Conservation (phyloP, 345 rosid species). For the Erysimum cheiranthoides region DNA sequence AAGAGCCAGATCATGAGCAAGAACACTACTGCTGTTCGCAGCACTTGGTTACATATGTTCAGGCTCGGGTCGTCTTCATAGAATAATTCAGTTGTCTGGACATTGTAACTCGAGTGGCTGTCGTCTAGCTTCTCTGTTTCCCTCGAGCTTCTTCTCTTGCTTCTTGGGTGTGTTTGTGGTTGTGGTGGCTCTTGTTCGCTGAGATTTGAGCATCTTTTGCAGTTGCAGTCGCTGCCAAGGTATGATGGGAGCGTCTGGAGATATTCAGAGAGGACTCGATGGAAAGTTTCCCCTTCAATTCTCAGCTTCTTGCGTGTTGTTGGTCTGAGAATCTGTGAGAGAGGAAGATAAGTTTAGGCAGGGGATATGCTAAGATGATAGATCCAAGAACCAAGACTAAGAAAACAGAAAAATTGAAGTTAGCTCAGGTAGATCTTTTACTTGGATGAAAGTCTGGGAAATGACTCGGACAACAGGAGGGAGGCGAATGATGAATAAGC, state of each 20-base stretch:
- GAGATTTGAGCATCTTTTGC: conserved; percentile 62
- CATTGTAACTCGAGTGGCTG: conserved; percentile 46
- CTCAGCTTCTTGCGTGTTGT: conserved; percentile 79
- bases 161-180: conserved; percentile 33
- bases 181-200: conserved; percentile 28
- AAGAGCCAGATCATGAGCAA: conserved; percentile 71
- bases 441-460: conserved; percentile 88
- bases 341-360: conserved; percentile 18
- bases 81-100: conserved; percentile 27
- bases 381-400: background rate
- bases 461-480: conserved; percentile 87
- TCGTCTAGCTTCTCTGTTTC: conserved; percentile 31
- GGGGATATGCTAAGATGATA: background rate
- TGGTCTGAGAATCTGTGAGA: conserved; percentile 77
- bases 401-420: background rate
- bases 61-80: conserved; percentile 45
- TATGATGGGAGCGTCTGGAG: conserved; percentile 76
- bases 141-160: conserved; percentile 34
- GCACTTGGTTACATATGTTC: conserved; percentile 56
- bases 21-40: conserved; percentile 66
- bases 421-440: conserved; percentile 42
- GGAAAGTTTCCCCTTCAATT: conserved; percentile 75
- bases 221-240: conserved; percentile 84
- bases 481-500: conserved; percentile 82
- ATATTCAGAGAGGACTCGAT: conserved; percentile 60